Evolutionary conservation across 2,329 filamentous ascomycete species (phyloP).

Genomic region (Fusarium paranaense): DNA sequence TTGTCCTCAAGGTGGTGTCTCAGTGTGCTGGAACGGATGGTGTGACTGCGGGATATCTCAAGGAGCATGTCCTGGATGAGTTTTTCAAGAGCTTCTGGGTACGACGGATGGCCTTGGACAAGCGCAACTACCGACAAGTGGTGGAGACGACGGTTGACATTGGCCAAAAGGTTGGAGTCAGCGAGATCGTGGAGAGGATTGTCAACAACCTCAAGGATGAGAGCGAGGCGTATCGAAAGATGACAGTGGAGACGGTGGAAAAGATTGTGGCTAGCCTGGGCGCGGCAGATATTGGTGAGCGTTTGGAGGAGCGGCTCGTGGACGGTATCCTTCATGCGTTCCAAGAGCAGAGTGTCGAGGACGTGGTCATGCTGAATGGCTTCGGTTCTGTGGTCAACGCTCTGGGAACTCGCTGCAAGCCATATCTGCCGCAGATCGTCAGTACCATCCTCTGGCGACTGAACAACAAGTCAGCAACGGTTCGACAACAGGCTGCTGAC

Average conservation of each 20-base stretch:
- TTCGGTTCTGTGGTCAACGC: slow-evolving; percentile 98
- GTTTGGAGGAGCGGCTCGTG: slow-evolving; percentile 91
- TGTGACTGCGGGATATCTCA: slow-evolving; percentile 93
- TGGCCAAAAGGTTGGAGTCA: slow-evolving; percentile 96
- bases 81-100: slow-evolving; percentile 99
- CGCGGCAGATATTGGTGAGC: slow-evolving; percentile 91
- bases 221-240: slow-evolving; percentile 97
- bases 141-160: slow-evolving; percentile 98
- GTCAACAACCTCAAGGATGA: slow-evolving; percentile 98
- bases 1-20: slow-evolving; percentile 95
- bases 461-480: slow-evolving; percentile 97
- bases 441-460: slow-evolving; percentile 95
- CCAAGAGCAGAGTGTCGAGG: slow-evolving; percentile 97
- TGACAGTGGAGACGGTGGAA: slow-evolving; percentile 98
- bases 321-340: slow-evolving; percentile 96
- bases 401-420: slow-evolving; percentile 91
- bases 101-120: slow-evolving; percentile 94
- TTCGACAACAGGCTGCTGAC: slow-evolving; percentile 96
- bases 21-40: slow-evolving; percentile 95
- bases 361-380: slow-evolving; percentile 95
- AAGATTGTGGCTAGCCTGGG: slow-evolving; percentile 95
- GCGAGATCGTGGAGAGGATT: slow-evolving; percentile 93
- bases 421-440: slow-evolving; percentile 96
- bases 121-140: slow-evolving; percentile 97
- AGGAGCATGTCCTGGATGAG: slow-evolving; percentile 92